Base-by-base conservation (phyloP, 2,329 filamentous ascomycete genomes). In the Colletotrichum coccodes region DNA sequence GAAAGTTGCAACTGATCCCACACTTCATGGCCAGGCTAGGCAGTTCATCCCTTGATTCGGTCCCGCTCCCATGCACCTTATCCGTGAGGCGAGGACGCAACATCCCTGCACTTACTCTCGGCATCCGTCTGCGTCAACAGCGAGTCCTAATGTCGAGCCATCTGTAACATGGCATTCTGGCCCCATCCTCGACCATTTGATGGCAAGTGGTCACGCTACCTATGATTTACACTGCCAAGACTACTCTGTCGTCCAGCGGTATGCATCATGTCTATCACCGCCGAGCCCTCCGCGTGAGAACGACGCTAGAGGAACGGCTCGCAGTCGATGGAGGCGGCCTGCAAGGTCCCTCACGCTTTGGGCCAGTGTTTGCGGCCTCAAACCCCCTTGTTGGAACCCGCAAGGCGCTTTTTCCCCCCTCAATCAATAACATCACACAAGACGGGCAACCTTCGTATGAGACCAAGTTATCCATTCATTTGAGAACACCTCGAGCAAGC, bases 1-100 rank as follows among this genome's bases (percentile, higher is more conserved):
- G 12, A 34, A 34, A 53, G 42, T 46, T 21, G 23, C 52, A 68
- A 64, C 36, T 44, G 42, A 52, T 64, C 23, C 44, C 52, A 38
- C 60, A 53, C 53, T 36, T 28, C 40, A 26, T 46, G 40, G 18
- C 14, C 44, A 30, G 44, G 36, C 53, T 63, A 47, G 47, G 21
- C 64, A 36, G 53, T 64, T 53, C 64, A 59, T 68, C 64, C 60
- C 64, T 68, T 56, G 47, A 54, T 36, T 60, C 40, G 54, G 54
- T 56, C 60, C 42, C 38, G 23, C 53, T 16, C 42, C 6, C 40
- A 36, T 28, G 26, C 46, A 12, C 40, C 32, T 23, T 18, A 50
- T 53, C 32, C 38, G 40, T 42, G 26, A 32, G 34, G 26, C 18
- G 26, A 47, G n/a, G 9, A 36, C 34, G 40, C 47, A 26, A 28